Base-by-base conservation (phyloP, 2,329 filamentous ascomycete species). In the Chaetomiaceae sp. region DNA sequence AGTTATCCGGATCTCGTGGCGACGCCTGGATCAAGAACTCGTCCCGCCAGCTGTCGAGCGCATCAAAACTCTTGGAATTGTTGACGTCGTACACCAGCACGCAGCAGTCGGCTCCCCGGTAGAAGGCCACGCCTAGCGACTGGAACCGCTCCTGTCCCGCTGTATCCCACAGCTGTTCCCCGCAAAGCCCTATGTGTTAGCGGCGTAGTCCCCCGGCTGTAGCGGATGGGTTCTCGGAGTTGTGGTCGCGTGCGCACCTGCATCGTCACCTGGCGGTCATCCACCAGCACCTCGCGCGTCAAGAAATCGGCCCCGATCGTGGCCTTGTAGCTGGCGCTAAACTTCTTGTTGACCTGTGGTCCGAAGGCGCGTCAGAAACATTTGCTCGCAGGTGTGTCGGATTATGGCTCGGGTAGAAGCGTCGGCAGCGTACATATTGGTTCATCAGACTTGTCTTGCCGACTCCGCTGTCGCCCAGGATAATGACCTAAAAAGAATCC, bases 391-490 rank as follows among this genome's bases (percentile, higher is more conserved):
- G 19, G 23, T 33, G 20, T 10, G 25, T 31, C 44, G 31, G 35
- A 39, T 37, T 40, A 53, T 49, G 53, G 13, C 9, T 43, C 30
- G 44, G 38, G 31, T 34, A 39, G 25, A 16, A 27, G 34, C 27
- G 27, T 47, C 44, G 56, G 57, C 20, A 46, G 63, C 87, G 70
- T 83, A 97, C 93, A 88, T 97, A 99, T 97, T 99, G 93, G 76
- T 99, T 99, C 93, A 99, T 99, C 82, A 99, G 84, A 73, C 90
- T 96, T 55, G 93, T 99, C 81, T 99, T 99, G 70, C 93, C 93
- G 57, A 99, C 93, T 74, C 93, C 93, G 72, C 92, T 97, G 72
- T 99, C 93, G 64, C 93, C 93, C 63, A 99, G 85, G 73, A 99
- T 97, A 66, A 99, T 99, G 66, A 99, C 91, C 92, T 97, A n/a